phyloP scores from a whole-genome alignment of 176 grass and related monocot genomes.

The Hyparrhenia diplandra region DNA sequence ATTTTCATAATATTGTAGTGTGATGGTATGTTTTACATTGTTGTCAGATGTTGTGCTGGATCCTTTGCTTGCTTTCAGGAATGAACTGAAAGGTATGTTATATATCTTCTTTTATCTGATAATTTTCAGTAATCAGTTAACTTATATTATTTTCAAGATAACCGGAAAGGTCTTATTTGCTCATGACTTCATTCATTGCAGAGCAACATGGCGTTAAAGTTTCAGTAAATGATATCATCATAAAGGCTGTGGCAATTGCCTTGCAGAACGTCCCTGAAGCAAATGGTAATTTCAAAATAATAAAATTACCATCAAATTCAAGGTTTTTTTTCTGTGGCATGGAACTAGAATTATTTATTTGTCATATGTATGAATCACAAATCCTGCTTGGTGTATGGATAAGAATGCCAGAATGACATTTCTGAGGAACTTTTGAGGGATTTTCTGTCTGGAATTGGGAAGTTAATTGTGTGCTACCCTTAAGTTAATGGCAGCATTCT shows the following conservation, averaged over 20 bases:
- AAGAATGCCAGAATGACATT: neutral
- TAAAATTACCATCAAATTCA: neutral
- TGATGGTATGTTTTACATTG: slow-evolving; percentile 33
- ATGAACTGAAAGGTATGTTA: slow-evolving; percentile 74
- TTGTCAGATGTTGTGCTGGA: slow-evolving; percentile 92
- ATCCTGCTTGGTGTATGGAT: neutral
- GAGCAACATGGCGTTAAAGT: slow-evolving; percentile 89
- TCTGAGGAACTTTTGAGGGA: neutral
- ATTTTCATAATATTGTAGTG: slow-evolving; percentile 19
- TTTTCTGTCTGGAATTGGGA: neutral
- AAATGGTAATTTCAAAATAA: slow-evolving; percentile 66
- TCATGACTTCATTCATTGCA: slow-evolving; percentile 42
- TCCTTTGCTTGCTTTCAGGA: slow-evolving; percentile 87
- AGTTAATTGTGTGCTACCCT: neutral
- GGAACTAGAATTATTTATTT: neutral
- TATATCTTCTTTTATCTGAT: slow-evolving; percentile 28
- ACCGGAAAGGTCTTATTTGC: neutral
- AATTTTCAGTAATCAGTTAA: slow-evolving; percentile 5
- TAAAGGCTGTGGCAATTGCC: slow-evolving; percentile 98
- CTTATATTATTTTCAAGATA: neutral
- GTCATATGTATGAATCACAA: neutral
- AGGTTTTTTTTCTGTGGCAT: neutral
- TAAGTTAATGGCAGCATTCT: neutral
- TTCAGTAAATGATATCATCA: slow-evolving; percentile 95
- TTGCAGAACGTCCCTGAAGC: slow-evolving; percentile 86